Evolutionary conservation across 345 rosid genomes (phyloP).

Genomic region (Psidium friedrichsthalianum): DNA sequence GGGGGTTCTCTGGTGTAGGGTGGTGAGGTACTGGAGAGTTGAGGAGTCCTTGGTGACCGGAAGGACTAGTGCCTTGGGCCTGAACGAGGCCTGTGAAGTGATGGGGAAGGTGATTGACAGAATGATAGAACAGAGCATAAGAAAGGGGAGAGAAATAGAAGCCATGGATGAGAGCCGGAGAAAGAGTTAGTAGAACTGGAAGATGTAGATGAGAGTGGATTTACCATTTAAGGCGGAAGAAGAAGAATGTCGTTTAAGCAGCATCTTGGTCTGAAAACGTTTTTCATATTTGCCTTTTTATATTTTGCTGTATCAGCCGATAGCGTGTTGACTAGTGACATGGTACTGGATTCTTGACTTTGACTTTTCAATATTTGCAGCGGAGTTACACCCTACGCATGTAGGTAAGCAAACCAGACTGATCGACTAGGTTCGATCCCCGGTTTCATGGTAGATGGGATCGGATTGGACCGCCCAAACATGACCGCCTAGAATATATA

Average conservation of each 20-base stretch:
- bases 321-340: not conserved
- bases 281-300: not conserved
- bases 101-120: not conserved
- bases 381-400: too few species aligned
- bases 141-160: not conserved
- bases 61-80: conserved; percentile 26
- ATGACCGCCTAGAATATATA: too few species aligned
- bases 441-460: too few species aligned
- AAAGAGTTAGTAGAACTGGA: not conserved
- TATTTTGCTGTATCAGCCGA: not conserved
- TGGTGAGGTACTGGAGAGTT: conserved; percentile 26
- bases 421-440: too few species aligned
- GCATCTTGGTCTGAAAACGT: not conserved
- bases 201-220: not conserved
- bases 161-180: not conserved
- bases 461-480: too few species aligned
- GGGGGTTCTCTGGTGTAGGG: conserved; percentile 28
- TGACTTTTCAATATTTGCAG: not conserved
- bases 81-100: conserved; percentile 10
- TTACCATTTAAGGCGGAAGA: not conserved
- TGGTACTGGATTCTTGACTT: not conserved
- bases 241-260: not conserved
- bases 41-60: conserved; percentile 24
- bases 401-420: too few species aligned
- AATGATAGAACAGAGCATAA: not conserved